A percentile compares a stretch with the other conserved stretches of the same genome.
Evolutionary conservation across 108 stramenopile species (phyloP).

Genomic region (Cyclotella kingstonii): DNA sequence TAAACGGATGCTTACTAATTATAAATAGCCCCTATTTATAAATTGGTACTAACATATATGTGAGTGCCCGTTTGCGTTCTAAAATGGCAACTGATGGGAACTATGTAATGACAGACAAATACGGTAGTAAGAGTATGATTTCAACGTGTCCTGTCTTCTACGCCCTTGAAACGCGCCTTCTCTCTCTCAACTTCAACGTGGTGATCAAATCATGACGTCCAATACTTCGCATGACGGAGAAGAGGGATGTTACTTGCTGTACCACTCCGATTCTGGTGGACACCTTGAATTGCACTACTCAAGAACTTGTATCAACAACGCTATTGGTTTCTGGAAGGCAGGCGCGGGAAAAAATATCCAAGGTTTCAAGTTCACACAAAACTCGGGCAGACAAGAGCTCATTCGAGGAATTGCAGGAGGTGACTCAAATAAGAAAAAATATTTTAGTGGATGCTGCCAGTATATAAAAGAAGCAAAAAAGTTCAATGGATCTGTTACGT

Average conservation of each 20-base stretch:
- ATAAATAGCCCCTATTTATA: too few species aligned
- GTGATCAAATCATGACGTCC: not conserved
- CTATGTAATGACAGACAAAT: too few species aligned
- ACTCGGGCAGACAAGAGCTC: constrained; percentile 53
- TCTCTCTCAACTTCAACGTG: too few species aligned
- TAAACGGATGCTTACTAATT: too few species aligned
- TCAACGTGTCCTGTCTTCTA: too few species aligned
- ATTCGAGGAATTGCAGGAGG: constrained; percentile 76
- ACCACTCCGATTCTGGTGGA: constrained; percentile 59
- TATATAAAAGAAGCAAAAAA: constrained; percentile 64
- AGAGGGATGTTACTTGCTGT: constrained; percentile 67
- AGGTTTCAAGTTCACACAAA: constrained; percentile 70
- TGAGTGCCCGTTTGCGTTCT: too few species aligned
- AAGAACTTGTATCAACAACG: constrained; percentile 47
- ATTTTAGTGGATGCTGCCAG: constrained; percentile 69
- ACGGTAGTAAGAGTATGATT: too few species aligned
- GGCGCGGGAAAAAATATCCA: constrained; percentile 58
- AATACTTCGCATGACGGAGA: not conserved
- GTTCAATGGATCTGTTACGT: constrained; percentile 57
- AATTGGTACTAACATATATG: too few species aligned
- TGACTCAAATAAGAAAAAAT: constrained; percentile 69
- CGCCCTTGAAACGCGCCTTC: too few species aligned
- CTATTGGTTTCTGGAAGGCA: constrained; percentile 64
- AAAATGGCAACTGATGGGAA: too few species aligned
- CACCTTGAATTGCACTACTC: constrained; percentile 57